Conservation (phyloP, 306 rosid species). For the Ziziphus jujuba region DNA sequence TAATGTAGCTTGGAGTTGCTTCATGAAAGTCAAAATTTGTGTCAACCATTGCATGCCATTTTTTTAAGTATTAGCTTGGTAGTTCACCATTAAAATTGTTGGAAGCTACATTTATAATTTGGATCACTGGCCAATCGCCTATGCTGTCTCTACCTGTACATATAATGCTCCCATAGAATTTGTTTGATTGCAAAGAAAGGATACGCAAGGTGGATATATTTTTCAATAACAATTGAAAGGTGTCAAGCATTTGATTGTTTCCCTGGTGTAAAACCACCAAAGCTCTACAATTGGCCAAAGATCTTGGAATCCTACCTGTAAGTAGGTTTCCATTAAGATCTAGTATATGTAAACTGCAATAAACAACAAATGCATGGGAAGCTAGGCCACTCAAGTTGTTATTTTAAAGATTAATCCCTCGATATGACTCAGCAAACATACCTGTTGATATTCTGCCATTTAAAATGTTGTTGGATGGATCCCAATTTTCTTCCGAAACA, state of each 20-base stretch:
- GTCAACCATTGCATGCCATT: background rate
- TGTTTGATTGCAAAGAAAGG: conserved; percentile 42
- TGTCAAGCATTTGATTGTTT: too few species aligned
- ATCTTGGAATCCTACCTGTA: conserved; percentile 17
- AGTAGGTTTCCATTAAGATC: conserved; percentile 29
- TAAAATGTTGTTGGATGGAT: conserved; percentile 20
- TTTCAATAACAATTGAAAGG: conserved; percentile 32
- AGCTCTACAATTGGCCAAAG: conserved; percentile 16
- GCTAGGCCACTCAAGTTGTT: conserved; percentile 21
- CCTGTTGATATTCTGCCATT: conserved; percentile 26
- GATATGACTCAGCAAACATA: background rate
- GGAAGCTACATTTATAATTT: conserved; percentile 9
- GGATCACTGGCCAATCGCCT: conserved; percentile 20
- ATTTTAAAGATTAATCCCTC: conserved; percentile 22
- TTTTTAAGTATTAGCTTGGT: background rate
- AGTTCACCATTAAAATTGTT: conserved; percentile 8
- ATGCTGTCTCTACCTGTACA: conserved; percentile 24
- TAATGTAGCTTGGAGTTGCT: too few species aligned
- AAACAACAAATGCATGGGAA: conserved; percentile 23
- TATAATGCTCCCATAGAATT: conserved; percentile 28
- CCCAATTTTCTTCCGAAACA: conserved; percentile 3
- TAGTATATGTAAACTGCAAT: conserved; percentile 25
- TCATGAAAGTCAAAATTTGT: too few species aligned
- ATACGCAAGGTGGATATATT: conserved; percentile 33
- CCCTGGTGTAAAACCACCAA: conserved; percentile 1